Evolutionary conservation across 208 protist genomes (phyloP).

Genomic region (Naegleria gruberi): DNA sequence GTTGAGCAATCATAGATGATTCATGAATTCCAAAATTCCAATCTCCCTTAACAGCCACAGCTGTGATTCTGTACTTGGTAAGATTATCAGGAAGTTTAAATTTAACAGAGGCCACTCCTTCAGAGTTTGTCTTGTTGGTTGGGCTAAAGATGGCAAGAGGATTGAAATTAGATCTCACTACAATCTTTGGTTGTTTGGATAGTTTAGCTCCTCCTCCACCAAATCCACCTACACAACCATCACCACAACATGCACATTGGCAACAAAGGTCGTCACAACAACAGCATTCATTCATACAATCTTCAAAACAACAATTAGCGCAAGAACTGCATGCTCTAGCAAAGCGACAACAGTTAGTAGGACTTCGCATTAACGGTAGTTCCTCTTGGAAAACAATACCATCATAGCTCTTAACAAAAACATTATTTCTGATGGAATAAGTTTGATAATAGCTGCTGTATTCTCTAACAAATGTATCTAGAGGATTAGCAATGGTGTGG

Average conservation of each 20-base stretch:
- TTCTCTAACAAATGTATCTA: neutral
- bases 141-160: neutral
- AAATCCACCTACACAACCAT: too few relatives aligned
- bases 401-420: neutral
- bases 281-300: neutral
- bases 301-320: neutral
- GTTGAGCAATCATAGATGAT: neutral
- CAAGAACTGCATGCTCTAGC: neutral
- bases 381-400: neutral
- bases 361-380: neutral
- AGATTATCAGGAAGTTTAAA: conserved; percentile 32
- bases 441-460: too few relatives aligned
- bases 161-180: conserved; percentile 11
- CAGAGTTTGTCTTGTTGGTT: neutral
- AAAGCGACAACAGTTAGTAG: too few relatives aligned
- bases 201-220: too few relatives aligned
- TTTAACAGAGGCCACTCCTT: neutral
- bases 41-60: neutral
- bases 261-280: too few relatives aligned
- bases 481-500: neutral
- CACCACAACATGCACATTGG: too few relatives aligned
- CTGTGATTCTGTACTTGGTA: conserved; percentile 16
- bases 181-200: neutral
- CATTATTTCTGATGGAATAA: neutral
- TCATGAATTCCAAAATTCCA: conserved; percentile 23